A percentile compares a stretch with the other conserved stretches of the same genome.
Evolutionary conservation across 75 land plant genomes (phyloP).

Genomic region (Cunninghamia lanceolata): DNA sequence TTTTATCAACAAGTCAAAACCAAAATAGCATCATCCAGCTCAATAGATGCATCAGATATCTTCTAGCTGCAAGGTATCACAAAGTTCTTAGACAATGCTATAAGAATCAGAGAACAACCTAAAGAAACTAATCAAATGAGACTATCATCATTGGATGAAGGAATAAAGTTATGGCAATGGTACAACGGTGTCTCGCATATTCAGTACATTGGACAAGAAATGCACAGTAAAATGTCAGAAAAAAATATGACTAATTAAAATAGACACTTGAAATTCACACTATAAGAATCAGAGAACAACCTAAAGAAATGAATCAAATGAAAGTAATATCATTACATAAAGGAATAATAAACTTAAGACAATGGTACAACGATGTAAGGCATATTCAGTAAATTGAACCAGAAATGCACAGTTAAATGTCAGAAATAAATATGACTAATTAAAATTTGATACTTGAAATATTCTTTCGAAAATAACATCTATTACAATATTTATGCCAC

Average conservation of each 20-base stretch:
- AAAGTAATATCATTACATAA: not conserved
- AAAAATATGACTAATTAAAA: no score
- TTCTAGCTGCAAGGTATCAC: not conserved
- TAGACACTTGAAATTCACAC: no score
- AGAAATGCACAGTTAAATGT: not conserved
- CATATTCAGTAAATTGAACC: not conserved
- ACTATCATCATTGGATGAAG: not conserved
- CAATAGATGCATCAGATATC: not conserved
- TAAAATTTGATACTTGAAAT: no score
- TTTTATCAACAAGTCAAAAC: not conserved
- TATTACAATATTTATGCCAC: not conserved
- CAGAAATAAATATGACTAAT: no score
- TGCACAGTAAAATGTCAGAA: not conserved
- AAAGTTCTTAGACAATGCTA: not conserved
- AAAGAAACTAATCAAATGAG: not conserved
- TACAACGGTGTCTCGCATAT: not conserved
- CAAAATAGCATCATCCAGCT: conserved; percentile 1
- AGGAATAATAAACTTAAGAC: not conserved
- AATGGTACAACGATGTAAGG: not conserved
- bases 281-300: not conserved
- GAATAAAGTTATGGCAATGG: not conserved
- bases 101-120: not conserved
- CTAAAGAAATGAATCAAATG: not conserved
- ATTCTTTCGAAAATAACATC: no score
- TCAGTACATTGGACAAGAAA: not conserved